A percentile compares a stretch with the other conserved stretches of the same genome.
Conservation (phyloP, 1,284 basidiomycete genomes). For the Chondrostereum purpureum region DNA sequence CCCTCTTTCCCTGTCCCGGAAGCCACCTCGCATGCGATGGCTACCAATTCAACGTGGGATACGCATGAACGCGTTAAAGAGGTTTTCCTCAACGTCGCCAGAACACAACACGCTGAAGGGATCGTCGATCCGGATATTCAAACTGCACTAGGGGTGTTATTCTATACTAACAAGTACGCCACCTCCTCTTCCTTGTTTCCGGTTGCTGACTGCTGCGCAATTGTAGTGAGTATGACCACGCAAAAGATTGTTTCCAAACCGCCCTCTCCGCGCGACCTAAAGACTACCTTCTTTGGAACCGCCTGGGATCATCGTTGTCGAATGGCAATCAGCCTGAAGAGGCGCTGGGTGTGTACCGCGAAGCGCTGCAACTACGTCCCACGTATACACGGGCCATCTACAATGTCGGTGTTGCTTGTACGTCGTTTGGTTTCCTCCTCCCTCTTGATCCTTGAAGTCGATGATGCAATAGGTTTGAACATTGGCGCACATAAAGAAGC, state of each 20-base stretch:
- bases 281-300: slow-evolving; percentile 97
- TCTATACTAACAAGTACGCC: slow-evolving; percentile 67
- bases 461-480: slow-evolving; percentile 64
- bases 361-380: slow-evolving; percentile 89
- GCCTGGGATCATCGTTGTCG: slow-evolving; percentile 90
- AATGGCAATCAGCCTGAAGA: slow-evolving; percentile 95
- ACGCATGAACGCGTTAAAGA: slow-evolving; percentile 80
- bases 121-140: slow-evolving; percentile 91
- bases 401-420: slow-evolving; percentile 95
- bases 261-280: slow-evolving; percentile 76
- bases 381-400: slow-evolving; percentile 97
- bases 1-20: slow-evolving; percentile 58
- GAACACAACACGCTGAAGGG: slow-evolving; percentile 65
- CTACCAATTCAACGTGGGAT: slow-evolving; percentile 74
- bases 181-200: background rate
- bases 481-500: slow-evolving; percentile 95
- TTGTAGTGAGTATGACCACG: slow-evolving; percentile 67
- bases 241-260: slow-evolving; percentile 87
- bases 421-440: slow-evolving; percentile 25
- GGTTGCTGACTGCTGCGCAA: background rate
- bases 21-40: slow-evolving; percentile 50
- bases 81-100: slow-evolving; percentile 79
- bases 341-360: slow-evolving; percentile 90
- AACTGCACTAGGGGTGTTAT: slow-evolving; percentile 88
- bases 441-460: slow-evolving; percentile 3